Conservation (phyloP, 2,329 filamentous ascomycete species). For the Akanthomyces dipterigenus region DNA sequence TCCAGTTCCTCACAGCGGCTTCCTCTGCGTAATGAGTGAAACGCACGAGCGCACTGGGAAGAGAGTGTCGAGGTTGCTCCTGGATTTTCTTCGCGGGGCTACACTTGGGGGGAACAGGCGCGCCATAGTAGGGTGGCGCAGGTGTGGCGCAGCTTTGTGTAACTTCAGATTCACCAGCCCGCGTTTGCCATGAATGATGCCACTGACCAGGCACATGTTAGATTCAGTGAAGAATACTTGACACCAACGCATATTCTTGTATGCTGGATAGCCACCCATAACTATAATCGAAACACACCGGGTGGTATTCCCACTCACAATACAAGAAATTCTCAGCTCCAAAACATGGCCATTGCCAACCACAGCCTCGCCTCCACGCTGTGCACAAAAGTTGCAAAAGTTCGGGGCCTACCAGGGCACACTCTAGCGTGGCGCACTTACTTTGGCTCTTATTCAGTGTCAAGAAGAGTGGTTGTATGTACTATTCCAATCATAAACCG, state of each 20-base stretch:
- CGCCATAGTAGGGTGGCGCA: constrained; percentile 3
- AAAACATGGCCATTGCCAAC: neutral
- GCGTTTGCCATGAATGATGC: no score
- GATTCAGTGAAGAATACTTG: no score
- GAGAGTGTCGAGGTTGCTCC: constrained; percentile 11
- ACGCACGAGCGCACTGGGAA: constrained; percentile 8
- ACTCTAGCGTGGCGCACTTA: no score
- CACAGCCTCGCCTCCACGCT: neutral
- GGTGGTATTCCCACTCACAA: neutral
- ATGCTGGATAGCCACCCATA: neutral
- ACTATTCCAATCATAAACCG: neutral
- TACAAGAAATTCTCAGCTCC: neutral
- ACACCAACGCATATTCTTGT: no score
- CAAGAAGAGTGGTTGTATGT: neutral
- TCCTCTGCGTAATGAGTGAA: constrained; percentile 11
- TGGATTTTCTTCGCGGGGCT: constrained; percentile 11
- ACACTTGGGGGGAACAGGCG: neutral
- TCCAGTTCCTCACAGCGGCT: constrained; percentile 8
- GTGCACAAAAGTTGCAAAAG: no score
- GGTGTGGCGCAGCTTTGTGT: neutral
- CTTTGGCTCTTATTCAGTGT: no score
- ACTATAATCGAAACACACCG: neutral
- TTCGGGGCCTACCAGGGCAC: no score
- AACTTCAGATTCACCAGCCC: no score
- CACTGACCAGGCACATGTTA: no score